Base-by-base conservation (phyloP, 352 stramenopile species). In the Plasmopara muralis region DNA sequence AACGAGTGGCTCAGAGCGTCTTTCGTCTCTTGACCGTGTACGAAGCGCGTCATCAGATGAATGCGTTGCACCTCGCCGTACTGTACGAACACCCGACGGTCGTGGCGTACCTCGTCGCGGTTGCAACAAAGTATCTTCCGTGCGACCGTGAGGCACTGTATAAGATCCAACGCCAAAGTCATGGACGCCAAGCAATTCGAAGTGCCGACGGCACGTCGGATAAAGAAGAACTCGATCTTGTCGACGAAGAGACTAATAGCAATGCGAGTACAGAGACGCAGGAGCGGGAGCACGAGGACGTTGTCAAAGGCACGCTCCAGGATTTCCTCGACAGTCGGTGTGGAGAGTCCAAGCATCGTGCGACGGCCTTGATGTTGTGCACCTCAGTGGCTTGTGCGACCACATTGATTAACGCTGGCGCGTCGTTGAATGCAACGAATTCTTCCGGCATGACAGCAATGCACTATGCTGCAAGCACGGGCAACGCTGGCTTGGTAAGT, bases 361-460 rank as follows among this genome's bases (percentile, higher is more conserved):
- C 81, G 9, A 89, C 81, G 13, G 64, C 81, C 9, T 61, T 91
- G 18, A 91, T 91, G 81, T 56, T 91, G 50, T 83, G 67, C 18
- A 80, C 77, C 39, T 91, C 81, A 0, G 78, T 91, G 18, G 72
- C 78, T 5, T 84, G 70, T 47, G 81, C 76, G 1, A 53, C 45
- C 0, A 61, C 77, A 18, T 57, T 91, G 37, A 68, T 88, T 38
- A 68, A 88, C 31, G 47, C 63, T 31, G 72, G 77, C n/a, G 81
- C 81, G 6, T 66, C 58, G 5, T 33, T 91, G 3, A 18, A 68
- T 29, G 68, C 62, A 7, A 64, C 62, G n/a, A 91, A 91, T 30
- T 86, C 78, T 39, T 88, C 81, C 0, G 81, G 81, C 15, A 88
- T 92, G 82, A 84, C 78, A 8, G 74, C 82, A 15, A 68, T 92